Conservation (phyloP, 1,139 yeast genomes). For the Candida smagusa region DNA sequence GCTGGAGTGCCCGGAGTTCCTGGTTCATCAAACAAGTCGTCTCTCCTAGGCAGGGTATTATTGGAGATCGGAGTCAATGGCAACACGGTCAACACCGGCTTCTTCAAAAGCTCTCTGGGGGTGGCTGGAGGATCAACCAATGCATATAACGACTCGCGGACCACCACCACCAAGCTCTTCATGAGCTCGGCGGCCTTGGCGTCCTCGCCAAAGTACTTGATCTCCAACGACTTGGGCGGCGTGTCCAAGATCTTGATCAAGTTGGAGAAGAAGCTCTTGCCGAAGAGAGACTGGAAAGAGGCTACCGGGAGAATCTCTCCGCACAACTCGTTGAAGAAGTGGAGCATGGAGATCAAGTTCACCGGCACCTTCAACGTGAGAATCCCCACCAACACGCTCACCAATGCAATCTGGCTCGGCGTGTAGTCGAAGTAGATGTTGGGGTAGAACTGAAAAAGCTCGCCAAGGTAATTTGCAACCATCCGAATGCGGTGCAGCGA, state of each 20-base stretch:
- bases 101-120: conserved; percentile 8
- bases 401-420: conserved; percentile 55
- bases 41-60: conserved; percentile 23
- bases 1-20: conserved; percentile 1
- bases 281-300: conserved; percentile 24
- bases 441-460: conserved; percentile 61
- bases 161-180: conserved; percentile 33
- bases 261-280: conserved; percentile 25
- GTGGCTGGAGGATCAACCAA: conserved; percentile 19
- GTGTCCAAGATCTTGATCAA: conserved; percentile 41
- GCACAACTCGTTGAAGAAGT: conserved; percentile 19
- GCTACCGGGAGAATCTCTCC: conserved; percentile 17
- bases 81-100: conserved; percentile 9
- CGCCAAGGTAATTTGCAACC: conserved; percentile 61
- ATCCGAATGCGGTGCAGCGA: conserved; percentile 45
- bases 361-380: conserved; percentile 24
- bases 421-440: conserved; percentile 54
- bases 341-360: conserved; percentile 19
- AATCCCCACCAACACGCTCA: conserved; percentile 14
- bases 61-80: conserved; percentile 29
- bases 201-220: conserved; percentile 39
- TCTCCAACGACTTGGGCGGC: conserved; percentile 45
- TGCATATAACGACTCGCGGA: conserved; percentile 19
- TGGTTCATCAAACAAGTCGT: conserved; percentile 9
- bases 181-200: conserved; percentile 36